Evolutionary conservation across 352 stramenopile species (phyloP).

Genomic region (Phytopythium litorale): DNA sequence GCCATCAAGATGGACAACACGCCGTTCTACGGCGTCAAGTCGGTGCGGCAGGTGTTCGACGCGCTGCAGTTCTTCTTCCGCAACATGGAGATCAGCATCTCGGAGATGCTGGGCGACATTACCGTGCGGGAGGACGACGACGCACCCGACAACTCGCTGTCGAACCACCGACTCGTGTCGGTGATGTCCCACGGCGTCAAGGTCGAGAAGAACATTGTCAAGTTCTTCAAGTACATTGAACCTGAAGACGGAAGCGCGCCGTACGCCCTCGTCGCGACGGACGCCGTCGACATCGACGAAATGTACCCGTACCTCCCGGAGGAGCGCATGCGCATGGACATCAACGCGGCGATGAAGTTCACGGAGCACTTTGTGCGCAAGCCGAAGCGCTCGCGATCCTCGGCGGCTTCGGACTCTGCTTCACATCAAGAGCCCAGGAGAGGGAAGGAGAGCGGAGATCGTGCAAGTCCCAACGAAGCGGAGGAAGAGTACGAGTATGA

Average conservation of each 20-base stretch:
- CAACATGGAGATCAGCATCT: slow-evolving; percentile 62
- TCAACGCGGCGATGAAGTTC: slow-evolving; percentile 41
- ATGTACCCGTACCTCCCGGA: slow-evolving; percentile 40
- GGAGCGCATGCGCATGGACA: slow-evolving; percentile 42
- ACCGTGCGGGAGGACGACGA: slow-evolving; percentile 57
- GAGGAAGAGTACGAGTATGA: slow-evolving; percentile 20
- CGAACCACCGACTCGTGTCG: slow-evolving; percentile 52
- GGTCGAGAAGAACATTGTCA: slow-evolving; percentile 46
- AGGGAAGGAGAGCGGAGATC: neutral
- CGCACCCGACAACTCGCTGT: slow-evolving; percentile 30
- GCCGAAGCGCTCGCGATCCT: slow-evolving; percentile 10
- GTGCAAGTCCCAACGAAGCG: slow-evolving; percentile 10
- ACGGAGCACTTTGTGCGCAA: slow-evolving; percentile 27
- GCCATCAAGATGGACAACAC: slow-evolving; percentile 56
- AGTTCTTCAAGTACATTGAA: slow-evolving; percentile 41
- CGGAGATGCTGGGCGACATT: slow-evolving; percentile 49
- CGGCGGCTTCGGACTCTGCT: neutral
- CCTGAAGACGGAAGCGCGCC: slow-evolving; percentile 11
- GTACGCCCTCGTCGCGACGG: slow-evolving; percentile 32
- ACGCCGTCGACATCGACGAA: slow-evolving; percentile 52
- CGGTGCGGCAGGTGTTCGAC: slow-evolving; percentile 47
- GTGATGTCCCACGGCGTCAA: slow-evolving; percentile 32
- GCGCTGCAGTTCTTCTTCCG: slow-evolving; percentile 50
- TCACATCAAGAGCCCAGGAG: neutral
- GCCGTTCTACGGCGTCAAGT: slow-evolving; percentile 31